A percentile compares a stretch with the other conserved stretches of the same genome.
phyloP scores from a whole-genome alignment of 2,329 filamentous ascomycete genomes.

The Zasmidium cellare region DNA sequence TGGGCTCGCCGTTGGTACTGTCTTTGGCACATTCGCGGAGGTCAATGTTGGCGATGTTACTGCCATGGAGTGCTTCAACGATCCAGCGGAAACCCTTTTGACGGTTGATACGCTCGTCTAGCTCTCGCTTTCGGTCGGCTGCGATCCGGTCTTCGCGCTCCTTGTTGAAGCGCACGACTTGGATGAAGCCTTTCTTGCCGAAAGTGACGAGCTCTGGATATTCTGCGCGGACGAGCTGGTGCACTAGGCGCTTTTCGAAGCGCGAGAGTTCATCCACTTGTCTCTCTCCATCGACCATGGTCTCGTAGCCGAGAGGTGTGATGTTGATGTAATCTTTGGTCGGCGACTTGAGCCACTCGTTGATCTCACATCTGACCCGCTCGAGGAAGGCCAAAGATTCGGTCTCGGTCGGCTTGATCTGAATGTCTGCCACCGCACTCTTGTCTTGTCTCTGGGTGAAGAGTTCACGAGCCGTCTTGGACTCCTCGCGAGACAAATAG shows the following conservation, averaged over 20 bases:
- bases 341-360: conserved; percentile 45
- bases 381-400: conserved; percentile 55
- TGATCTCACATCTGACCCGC: conserved; percentile 46
- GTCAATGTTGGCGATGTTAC: conserved; percentile 39
- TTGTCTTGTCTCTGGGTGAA: conserved; percentile 45
- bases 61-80: conserved; percentile 47
- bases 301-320: conserved; percentile 22
- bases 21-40: conserved; percentile 38
- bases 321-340: conserved; percentile 37
- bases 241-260: conserved; percentile 65
- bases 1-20: conserved; percentile 34
- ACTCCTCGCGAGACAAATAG: conserved; percentile 63
- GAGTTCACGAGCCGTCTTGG: conserved; percentile 47
- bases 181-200: conserved; percentile 44
- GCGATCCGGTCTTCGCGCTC: conserved; percentile 45
- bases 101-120: conserved; percentile 41
- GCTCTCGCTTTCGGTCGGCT: conserved; percentile 38
- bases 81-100: conserved; percentile 54
- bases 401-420: conserved; percentile 53
- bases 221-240: conserved; percentile 65
- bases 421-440: conserved; percentile 45
- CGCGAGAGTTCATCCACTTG: conserved; percentile 45
- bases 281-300: conserved; percentile 19
- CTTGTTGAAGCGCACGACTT: conserved; percentile 43
- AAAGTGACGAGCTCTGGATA: conserved; percentile 52